phyloP scores from a whole-genome alignment of 1,284 basidiomycete genomes.

The Malassezia equina region DNA sequence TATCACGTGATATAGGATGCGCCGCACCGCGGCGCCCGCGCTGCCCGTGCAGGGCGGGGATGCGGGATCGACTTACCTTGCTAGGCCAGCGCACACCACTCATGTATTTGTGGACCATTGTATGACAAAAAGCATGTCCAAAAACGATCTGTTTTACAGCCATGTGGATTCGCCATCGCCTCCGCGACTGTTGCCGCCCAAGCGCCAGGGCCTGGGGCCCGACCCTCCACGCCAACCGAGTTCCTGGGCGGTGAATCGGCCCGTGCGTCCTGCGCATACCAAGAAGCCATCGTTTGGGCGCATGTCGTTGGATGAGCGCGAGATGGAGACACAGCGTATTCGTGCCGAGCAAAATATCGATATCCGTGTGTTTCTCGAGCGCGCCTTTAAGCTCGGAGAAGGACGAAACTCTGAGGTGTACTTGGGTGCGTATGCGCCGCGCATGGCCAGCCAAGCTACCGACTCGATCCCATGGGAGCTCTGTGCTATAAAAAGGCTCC shows the following conservation, averaged over 20 bases:
- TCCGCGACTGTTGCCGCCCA: neutral
- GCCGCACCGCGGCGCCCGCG: neutral
- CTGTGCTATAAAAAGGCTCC: conserved; percentile 44
- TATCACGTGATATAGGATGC: neutral
- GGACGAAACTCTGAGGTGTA: conserved; percentile 42
- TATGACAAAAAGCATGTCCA: neutral
- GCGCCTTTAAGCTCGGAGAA: conserved; percentile 38
- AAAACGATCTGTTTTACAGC: conserved; percentile 6
- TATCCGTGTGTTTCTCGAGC: conserved; percentile 32
- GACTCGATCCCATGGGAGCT: conserved; percentile 24
- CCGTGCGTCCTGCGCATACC: conserved; percentile 10
- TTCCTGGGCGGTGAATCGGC: neutral
- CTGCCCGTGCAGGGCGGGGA: neutral
- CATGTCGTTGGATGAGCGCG: conserved; percentile 32
- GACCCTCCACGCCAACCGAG: neutral
- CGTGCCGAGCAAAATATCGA: conserved; percentile 30
- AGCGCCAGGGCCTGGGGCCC: neutral
- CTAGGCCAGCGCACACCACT: neutral
- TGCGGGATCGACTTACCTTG: too few species aligned
- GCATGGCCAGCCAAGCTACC: neutral
- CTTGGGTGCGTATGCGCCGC: conserved; percentile 24
- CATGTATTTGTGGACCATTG: neutral
- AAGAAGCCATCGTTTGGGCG: conserved; percentile 32
- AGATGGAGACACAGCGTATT: conserved; percentile 30
- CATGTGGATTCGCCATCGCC: neutral